These are phyloP conservation scores for Cladophialophora carrionii DNA, from an alignment of 2,329 filamentous ascomycete genomes.

Conservation along the genomic window DNA sequence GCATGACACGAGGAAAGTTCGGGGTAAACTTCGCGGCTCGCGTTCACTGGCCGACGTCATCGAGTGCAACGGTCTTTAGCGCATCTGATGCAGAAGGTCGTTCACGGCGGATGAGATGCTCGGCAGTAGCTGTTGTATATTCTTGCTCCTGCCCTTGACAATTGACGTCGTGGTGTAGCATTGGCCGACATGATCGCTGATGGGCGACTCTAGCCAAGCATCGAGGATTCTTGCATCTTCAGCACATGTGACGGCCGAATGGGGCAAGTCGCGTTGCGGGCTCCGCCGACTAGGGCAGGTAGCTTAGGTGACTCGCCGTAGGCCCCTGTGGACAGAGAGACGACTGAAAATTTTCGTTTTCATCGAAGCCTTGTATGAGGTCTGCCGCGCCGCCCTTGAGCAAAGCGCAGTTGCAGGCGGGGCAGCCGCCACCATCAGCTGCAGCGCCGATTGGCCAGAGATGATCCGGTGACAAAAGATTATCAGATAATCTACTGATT, in stretches of 20 bases:
- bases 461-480: conserved; percentile 23
- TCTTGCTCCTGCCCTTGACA: neutral
- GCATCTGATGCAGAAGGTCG: too few relatives aligned
- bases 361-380: conserved; percentile 20
- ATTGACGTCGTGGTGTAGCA: conserved; percentile 9
- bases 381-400: conserved; percentile 7
- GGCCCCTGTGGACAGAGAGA: neutral
- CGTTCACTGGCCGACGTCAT: conserved; percentile 16
- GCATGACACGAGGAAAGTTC: neutral
- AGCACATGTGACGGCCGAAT: neutral
- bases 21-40: neutral
- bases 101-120: neutral
- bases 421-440: neutral
- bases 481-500: conserved; percentile 26
- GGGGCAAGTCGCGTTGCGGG: neutral
- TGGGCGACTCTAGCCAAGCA: neutral
- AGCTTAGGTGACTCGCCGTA: neutral
- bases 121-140: neutral
- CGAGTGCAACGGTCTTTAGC: neutral
- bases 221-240: neutral
- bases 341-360: conserved; percentile 7
- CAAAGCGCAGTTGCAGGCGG: neutral
- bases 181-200: conserved; percentile 1
- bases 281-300: neutral
- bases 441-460: conserved; percentile 12